Evolutionary conservation across 148 eudicot genomes (phyloP).

Genomic region (Chenopodium album): DNA sequence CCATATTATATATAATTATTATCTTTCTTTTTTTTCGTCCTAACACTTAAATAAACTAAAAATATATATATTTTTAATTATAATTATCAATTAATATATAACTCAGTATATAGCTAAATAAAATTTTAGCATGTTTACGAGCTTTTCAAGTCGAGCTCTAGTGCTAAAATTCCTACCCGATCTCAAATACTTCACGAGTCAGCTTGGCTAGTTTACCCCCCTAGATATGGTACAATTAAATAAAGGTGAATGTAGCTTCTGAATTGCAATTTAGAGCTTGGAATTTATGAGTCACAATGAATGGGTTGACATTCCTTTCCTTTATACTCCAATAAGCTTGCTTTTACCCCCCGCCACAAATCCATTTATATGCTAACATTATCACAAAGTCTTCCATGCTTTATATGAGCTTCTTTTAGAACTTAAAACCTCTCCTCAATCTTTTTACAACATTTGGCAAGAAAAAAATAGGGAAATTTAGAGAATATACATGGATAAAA

Average conservation of each 20-base stretch:
- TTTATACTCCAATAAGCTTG: not conserved
- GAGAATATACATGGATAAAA: not conserved
- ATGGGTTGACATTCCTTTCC: not conserved
- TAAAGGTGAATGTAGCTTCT: not conserved
- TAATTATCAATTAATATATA: too few relatives aligned
- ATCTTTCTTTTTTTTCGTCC: too few relatives aligned
- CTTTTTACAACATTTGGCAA: slow-evolving; percentile 19
- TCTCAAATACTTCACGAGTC: too few relatives aligned
- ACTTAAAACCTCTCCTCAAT: not conserved
- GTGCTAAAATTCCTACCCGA: too few relatives aligned
- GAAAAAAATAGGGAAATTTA: not conserved
- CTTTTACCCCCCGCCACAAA: not conserved
- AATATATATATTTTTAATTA: too few relatives aligned
- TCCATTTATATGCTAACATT: not conserved
- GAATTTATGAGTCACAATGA: not conserved
- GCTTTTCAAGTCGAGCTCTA: too few relatives aligned
- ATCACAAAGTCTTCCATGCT: not conserved
- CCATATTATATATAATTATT: too few relatives aligned
- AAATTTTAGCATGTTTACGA: too few relatives aligned
- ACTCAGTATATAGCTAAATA: too few relatives aligned
- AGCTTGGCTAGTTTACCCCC: too few relatives aligned
- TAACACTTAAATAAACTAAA: too few relatives aligned
- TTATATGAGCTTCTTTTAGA: not conserved
- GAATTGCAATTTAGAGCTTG: not conserved
- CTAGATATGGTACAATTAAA: too few relatives aligned